phyloP scores from a whole-genome alignment of 1,284 basidiomycete genomes.

The Heterobasidion occidentale region DNA sequence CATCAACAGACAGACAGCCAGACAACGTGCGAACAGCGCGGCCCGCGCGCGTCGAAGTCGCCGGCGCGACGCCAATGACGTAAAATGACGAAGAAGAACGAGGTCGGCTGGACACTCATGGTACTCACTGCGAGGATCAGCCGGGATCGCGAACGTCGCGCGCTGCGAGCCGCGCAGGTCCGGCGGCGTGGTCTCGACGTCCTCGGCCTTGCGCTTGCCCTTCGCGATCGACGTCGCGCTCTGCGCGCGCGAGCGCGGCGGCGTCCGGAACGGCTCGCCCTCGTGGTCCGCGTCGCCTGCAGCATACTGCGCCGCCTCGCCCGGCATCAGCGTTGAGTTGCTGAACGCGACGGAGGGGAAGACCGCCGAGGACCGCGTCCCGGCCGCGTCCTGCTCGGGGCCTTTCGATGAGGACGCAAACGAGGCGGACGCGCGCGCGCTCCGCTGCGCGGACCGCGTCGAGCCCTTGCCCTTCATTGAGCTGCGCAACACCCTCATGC shows the following conservation, averaged over 20 bases:
- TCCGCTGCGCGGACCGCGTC: neutral
- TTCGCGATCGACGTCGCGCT: constrained; percentile 12
- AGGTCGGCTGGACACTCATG: neutral
- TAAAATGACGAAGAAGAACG: neutral
- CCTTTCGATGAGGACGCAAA: constrained; percentile 10
- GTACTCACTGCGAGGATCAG: neutral
- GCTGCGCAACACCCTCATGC: constrained; percentile 9
- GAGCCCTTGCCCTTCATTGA: constrained; percentile 9
- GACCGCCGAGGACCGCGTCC: neutral
- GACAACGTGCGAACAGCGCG: neutral
- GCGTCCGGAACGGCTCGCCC: constrained; percentile 2
- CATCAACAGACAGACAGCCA: too few species aligned
- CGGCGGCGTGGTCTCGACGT: constrained; percentile 39
- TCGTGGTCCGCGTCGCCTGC: neutral
- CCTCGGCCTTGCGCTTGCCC: constrained; percentile 46
- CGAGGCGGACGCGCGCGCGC: neutral
- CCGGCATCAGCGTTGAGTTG: constrained; percentile 6
- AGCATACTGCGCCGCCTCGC: neutral
- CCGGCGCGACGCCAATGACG: neutral
- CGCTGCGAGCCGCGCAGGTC: constrained; percentile 27
- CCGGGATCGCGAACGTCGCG: constrained; percentile 14
- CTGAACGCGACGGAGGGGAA: constrained; percentile 13
- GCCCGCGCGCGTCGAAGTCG: neutral
- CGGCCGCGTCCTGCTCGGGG: neutral
- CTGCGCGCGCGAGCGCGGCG: constrained; percentile 4